Conservation (phyloP, 805 yeast species). For the Tetrapisispora iriomotensis region DNA sequence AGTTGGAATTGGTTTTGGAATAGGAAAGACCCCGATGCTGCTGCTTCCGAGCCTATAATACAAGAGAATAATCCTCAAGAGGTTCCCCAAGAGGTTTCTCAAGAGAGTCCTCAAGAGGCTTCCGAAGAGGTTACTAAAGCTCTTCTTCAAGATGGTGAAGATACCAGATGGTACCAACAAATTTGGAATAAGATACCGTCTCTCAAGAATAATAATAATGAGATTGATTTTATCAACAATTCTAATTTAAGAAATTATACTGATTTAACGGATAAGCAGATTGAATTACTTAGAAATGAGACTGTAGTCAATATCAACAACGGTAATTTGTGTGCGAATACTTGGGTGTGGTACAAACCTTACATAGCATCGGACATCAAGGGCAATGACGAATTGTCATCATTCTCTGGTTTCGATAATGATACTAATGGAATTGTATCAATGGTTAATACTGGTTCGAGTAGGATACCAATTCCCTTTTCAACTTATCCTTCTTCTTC, state of each 20-base stretch:
- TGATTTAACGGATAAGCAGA: constrained; percentile 20
- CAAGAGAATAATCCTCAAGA: too few relatives aligned
- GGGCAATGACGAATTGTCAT: too few relatives aligned
- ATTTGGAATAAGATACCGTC: constrained; percentile 5
- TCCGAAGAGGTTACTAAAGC: background rate
- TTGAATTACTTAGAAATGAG: constrained; percentile 19
- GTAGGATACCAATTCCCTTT: constrained; percentile 24
- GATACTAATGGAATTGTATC: constrained; percentile 17
- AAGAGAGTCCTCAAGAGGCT: too few relatives aligned
- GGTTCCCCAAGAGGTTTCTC: too few relatives aligned
- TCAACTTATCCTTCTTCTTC: constrained; percentile 19
- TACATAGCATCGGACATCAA: background rate
- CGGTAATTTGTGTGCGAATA: constrained; percentile 6
- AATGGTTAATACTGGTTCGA: constrained; percentile 24
- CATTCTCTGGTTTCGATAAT: background rate
- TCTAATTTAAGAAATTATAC: constrained; percentile 19
- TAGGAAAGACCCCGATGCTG: too few relatives aligned
- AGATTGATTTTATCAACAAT: background rate
- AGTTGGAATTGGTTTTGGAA: too few relatives aligned
- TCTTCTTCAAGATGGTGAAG: background rate
- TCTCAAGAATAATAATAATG: background rate
- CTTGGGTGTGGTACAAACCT: constrained; percentile 28
- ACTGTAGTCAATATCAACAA: constrained; percentile 16
- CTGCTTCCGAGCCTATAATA: too few relatives aligned
- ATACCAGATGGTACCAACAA: constrained; percentile 2